Conservation (phyloP, 208 protist genomes). For the Acanthamoeba triangularis region DNA sequence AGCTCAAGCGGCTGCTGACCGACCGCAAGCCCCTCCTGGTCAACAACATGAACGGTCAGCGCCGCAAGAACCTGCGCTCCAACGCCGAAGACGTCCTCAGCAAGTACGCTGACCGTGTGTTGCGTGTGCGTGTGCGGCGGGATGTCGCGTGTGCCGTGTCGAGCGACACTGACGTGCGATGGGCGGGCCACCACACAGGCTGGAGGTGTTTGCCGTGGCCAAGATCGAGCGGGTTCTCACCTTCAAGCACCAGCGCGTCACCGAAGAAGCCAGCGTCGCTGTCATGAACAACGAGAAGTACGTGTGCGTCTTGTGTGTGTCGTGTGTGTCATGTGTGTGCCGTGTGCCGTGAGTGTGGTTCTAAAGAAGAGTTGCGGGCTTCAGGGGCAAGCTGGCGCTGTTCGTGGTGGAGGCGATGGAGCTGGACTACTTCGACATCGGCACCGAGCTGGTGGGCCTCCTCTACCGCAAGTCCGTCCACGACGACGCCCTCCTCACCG, state of each 20-base stretch:
- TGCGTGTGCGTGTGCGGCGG: too few species aligned
- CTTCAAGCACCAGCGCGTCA: neutral
- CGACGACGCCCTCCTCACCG: constrained; percentile 61
- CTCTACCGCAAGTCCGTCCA: constrained; percentile 71
- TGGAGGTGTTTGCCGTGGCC: neutral
- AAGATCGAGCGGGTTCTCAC: constrained; percentile 26
- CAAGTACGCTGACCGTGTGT: neutral
- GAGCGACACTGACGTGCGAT: too few species aligned
- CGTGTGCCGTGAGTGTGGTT: too few species aligned
- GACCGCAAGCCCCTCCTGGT: constrained; percentile 35
- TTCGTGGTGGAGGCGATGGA: constrained; percentile 25
- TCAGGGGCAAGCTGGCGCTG: neutral
- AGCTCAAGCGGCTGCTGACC: neutral
- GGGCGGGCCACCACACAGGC: too few species aligned
- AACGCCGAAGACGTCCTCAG: constrained; percentile 24
- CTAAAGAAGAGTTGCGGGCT: too few species aligned
- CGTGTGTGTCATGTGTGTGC: neutral
- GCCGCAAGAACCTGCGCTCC: constrained; percentile 20
- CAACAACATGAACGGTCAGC: constrained; percentile 63
- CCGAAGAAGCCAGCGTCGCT: constrained; percentile 13
- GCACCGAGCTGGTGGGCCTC: constrained; percentile 48
- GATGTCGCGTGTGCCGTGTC: too few species aligned
- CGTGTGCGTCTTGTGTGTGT: neutral
- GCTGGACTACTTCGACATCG: constrained; percentile 55
- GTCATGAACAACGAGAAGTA: constrained; percentile 18